Conservation (phyloP, 208 protist genomes). For the Trypanosoma platydactyli region DNA sequence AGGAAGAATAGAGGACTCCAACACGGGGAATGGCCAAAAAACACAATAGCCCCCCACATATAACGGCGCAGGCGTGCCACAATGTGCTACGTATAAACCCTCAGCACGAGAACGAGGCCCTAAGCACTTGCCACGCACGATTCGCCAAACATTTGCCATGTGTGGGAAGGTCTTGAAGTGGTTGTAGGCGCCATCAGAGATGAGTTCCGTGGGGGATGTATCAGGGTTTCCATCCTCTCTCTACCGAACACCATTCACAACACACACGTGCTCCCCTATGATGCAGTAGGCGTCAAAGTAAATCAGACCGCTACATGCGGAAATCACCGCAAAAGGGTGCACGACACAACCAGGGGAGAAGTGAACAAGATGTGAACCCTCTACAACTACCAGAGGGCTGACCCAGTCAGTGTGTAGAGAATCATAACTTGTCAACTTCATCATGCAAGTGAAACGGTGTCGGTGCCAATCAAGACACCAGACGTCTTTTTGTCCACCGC, state of each 20-base stretch:
- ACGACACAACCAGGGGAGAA: slow-evolving; percentile 59
- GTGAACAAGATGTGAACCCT: slow-evolving; percentile 32
- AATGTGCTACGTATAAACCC: neutral
- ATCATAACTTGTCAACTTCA: neutral
- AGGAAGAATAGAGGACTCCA: neutral
- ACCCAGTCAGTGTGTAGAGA: neutral
- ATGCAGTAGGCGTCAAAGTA: slow-evolving; percentile 41
- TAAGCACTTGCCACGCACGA: slow-evolving; percentile 39
- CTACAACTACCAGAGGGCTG: slow-evolving; percentile 33
- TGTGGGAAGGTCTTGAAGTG: slow-evolving; percentile 49
- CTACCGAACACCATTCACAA: slow-evolving; percentile 20
- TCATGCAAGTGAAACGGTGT: neutral
- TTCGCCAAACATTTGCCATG: slow-evolving; percentile 19
- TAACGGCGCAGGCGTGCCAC: neutral
- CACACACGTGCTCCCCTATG: slow-evolving; percentile 43
- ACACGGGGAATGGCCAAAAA: slow-evolving; percentile 18
- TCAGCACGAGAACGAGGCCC: slow-evolving; percentile 29
- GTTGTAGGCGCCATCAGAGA: slow-evolving; percentile 30
- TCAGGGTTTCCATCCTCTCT: neutral
- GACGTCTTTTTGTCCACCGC: neutral
- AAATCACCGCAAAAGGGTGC: slow-evolving; percentile 43
- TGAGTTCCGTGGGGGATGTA: neutral
- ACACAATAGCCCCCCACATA: slow-evolving; percentile 34
- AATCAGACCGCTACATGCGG: slow-evolving; percentile 26
- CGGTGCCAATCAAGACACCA: neutral